phyloP scores from a whole-genome alignment of 306 rosid species.

The Quercus parvula region DNA sequence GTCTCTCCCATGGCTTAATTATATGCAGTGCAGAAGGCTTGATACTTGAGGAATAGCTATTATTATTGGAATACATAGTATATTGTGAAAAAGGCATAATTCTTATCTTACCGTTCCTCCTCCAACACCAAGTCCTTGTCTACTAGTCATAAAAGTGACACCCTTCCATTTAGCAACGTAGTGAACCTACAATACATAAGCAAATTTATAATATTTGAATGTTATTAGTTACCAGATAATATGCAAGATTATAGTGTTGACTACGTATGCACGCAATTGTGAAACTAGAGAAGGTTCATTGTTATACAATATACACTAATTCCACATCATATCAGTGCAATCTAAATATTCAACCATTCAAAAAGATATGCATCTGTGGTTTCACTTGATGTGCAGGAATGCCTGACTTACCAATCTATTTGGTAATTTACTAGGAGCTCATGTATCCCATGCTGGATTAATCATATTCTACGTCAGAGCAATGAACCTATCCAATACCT shows the following conservation, averaged over 20 bases:
- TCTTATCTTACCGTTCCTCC: slow-evolving; percentile 85
- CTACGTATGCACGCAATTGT: background rate
- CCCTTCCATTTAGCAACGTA: slow-evolving; percentile 94
- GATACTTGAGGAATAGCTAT: background rate
- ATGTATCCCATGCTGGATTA: too few relatives aligned
- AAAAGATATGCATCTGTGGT: too few relatives aligned
- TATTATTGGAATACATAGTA: background rate
- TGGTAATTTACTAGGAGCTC: too few relatives aligned
- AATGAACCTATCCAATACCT: too few relatives aligned
- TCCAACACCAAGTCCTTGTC: slow-evolving; percentile 97
- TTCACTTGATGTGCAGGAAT: too few relatives aligned
- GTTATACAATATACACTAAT: background rate
- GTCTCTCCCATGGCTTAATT: background rate
- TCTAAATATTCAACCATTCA: too few relatives aligned
- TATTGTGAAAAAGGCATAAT: background rate
- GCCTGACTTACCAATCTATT: too few relatives aligned
- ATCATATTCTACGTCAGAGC: too few relatives aligned
- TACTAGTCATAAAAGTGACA: slow-evolving; percentile 91
- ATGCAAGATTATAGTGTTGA: background rate
- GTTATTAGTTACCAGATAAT: slow-evolving; percentile 12
- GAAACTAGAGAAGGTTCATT: background rate
- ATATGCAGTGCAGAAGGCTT: background rate
- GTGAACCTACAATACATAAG: slow-evolving; percentile 64
- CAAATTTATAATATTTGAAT: background rate
- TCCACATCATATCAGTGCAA: too few relatives aligned